Percentiles rank a stretch among this genome's conserved stretches.
phyloP scores from a whole-genome alignment of 805 yeast genomes.

The Limtongia smithiae region DNA sequence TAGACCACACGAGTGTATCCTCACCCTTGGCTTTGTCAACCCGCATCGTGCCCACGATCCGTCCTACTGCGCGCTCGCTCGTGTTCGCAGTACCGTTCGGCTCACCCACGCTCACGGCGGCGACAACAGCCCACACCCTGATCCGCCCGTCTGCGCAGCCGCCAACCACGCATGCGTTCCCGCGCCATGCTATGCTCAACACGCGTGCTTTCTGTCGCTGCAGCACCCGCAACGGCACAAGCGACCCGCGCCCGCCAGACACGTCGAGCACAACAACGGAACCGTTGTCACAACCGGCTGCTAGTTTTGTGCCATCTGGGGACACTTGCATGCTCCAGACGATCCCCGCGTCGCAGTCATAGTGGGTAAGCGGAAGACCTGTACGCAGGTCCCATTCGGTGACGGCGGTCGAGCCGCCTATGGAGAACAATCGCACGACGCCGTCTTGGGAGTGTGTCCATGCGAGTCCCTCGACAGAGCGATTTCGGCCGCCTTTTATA shows the following conservation, averaged over 20 bases:
- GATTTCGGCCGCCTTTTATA: slow-evolving; percentile 73
- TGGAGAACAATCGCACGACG: slow-evolving; percentile 70
- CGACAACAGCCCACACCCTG: slow-evolving; percentile 66
- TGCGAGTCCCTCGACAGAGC: slow-evolving; percentile 83
- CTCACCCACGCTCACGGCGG: slow-evolving; percentile 32
- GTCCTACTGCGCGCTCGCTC: slow-evolving; percentile 44
- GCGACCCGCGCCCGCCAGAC: slow-evolving; percentile 78
- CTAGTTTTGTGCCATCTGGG: slow-evolving; percentile 57
- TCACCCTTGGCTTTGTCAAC: slow-evolving; percentile 86
- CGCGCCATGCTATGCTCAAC: slow-evolving; percentile 72
- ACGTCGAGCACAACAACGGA: slow-evolving; percentile 77
- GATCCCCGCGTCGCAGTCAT: slow-evolving; percentile 88
- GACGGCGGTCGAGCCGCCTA: slow-evolving; percentile 86
- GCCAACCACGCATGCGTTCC: slow-evolving; percentile 64
- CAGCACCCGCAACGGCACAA: slow-evolving; percentile 71
- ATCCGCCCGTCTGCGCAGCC: slow-evolving; percentile 96
- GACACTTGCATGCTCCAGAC: slow-evolving; percentile 83
- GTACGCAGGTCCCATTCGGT: slow-evolving; percentile 88
- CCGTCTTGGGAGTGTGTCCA: slow-evolving; percentile 57
- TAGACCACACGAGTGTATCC: slow-evolving; percentile 88
- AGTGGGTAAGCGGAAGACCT: slow-evolving; percentile 67
- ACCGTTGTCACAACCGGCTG: slow-evolving; percentile 96
- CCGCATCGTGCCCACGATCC: slow-evolving; percentile 78
- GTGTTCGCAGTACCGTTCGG: slow-evolving; percentile 11
- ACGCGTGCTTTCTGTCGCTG: slow-evolving; percentile 77